A percentile compares a stretch with the other conserved stretches of the same genome.
phyloP scores from a whole-genome alignment of 2,329 filamentous ascomycete species.

The Akanthomyces muscarius region DNA sequence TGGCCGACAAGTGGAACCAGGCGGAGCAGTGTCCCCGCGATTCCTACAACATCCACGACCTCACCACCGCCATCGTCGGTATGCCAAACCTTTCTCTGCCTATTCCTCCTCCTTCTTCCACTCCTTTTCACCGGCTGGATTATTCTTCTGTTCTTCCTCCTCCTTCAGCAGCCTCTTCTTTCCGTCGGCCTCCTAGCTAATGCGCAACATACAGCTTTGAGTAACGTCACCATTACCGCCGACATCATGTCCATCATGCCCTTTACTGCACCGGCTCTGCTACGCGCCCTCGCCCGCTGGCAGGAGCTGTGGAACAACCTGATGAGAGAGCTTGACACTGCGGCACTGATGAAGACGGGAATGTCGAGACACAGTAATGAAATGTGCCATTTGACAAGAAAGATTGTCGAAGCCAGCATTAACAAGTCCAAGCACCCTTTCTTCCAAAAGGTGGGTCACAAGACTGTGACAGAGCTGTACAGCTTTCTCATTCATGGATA shows the following conservation, averaged over 20 bases:
- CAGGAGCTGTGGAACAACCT: conserved; percentile 21
- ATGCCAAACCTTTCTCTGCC: not conserved
- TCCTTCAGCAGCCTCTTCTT: not conserved
- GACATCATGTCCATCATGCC: conserved; percentile 20
- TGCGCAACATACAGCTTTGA: conserved; percentile 9
- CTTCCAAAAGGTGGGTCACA: conserved; percentile 15
- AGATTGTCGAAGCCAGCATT: conserved; percentile 6
- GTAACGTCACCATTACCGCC: conserved; percentile 17
- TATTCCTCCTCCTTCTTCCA: not conserved
- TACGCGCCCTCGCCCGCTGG: conserved; percentile 22
- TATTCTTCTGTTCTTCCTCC: not conserved
- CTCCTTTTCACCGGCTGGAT: not conserved
- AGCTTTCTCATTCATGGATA: conserved; percentile 2
- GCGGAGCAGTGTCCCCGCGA: conserved; percentile 13
- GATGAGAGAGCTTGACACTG: not conserved
- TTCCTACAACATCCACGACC: conserved; percentile 17
- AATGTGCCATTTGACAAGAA: not conserved
- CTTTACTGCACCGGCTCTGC: conserved; percentile 9
- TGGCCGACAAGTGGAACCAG: conserved; percentile 21
- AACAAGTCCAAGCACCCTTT: conserved; percentile 7
- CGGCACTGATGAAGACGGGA: conserved; percentile 1
- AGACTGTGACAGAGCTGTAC: conserved; percentile 13
- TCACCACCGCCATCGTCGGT: conserved; percentile 19
- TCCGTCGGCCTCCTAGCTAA: not conserved
- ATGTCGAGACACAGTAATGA: conserved; percentile 11